Percentiles rank a stretch among this genome's conserved stretches.
Evolutionary conservation across 1,139 yeast species (phyloP).

Genomic region (Taphrina flavorubra): DNA sequence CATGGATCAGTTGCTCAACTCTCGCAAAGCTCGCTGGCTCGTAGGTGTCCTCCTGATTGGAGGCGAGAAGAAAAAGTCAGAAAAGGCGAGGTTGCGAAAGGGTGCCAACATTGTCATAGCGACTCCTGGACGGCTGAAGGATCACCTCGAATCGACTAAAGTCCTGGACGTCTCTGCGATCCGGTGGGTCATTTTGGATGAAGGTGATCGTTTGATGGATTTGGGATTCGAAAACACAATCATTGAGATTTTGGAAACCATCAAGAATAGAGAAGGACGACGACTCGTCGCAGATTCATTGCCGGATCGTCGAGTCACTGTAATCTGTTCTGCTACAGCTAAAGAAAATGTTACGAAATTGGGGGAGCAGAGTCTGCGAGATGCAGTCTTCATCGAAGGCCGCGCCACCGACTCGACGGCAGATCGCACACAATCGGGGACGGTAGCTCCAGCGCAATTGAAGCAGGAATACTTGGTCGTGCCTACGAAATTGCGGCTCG

Average conservation of each 20-base stretch:
- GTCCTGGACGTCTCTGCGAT: constrained; percentile 73
- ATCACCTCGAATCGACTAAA: constrained; percentile 87
- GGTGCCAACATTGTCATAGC: constrained; percentile 89
- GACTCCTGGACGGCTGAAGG: constrained; percentile 90
- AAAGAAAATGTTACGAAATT: constrained; percentile 78
- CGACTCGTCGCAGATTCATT: constrained; percentile 57
- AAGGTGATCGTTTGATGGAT: constrained; percentile 94
- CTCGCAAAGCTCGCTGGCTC: constrained; percentile 57
- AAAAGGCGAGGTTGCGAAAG: constrained; percentile 85
- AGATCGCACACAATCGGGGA: constrained; percentile 50
- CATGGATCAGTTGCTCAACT: constrained; percentile 50
- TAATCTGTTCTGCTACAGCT: constrained; percentile 93
- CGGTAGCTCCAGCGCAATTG: constrained; percentile 85
- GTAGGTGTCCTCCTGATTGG: constrained; percentile 59
- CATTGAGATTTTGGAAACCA: constrained; percentile 66
- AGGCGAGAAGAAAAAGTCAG: constrained; percentile 91
- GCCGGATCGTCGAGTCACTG: constrained; percentile 73
- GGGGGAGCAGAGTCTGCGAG: constrained; percentile 73
- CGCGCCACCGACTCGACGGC: constrained; percentile 39
- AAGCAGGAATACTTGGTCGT: constrained; percentile 76
- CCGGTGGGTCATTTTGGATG: constrained; percentile 86
- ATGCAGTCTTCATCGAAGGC: constrained; percentile 68
- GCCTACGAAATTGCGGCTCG: constrained; percentile 89
- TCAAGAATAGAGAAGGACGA: constrained; percentile 56
- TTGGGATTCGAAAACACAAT: constrained; percentile 94